Base-by-base conservation (phyloP, 108 stramenopile genomes). In the Skeletonema marinoi region DNA sequence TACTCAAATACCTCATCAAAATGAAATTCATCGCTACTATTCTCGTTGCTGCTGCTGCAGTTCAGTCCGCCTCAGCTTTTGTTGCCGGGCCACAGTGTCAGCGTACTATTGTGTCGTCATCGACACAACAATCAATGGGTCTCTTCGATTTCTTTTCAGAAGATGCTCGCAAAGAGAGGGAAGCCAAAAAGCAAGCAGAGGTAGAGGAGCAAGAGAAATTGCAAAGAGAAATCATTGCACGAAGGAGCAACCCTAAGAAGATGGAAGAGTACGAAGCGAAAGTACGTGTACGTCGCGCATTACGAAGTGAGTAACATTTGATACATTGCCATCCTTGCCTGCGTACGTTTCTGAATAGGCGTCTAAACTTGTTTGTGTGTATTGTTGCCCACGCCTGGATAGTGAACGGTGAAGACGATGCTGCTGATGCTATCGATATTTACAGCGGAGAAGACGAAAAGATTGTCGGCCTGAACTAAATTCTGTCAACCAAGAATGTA, bases 141-240 rank as follows among this genome's bases (percentile, higher is more conserved):
- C 67, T 87, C 29, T 78, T 87, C n/a, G 86, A 87, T 70, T 85
- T 87, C 81, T 87, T 87, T 68, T 75, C 70, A 50, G 74, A 78
- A 32, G 86, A 87, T 54, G 75, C 70, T 0, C 51, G 70, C 3
- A 63, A 76, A 25, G 84, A 80, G 11, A 48, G 66, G 0, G 66
- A 85, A 71, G 80, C 78, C 25, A 73, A 70, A n/a, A 82, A 63
- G 42, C 54, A 74, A 63, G 19, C 42, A 32, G 84, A 74, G 38
- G 62, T 78, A 17, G 86, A 85, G 58, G 86, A 86, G 60, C 86
- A 86, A 46, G 86, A 87, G 71, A 63, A 51, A 30, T 42, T 82
- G 9, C 84, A 86, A 44, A 75, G 78, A 65, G 78, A 73, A 42
- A 87, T 87, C n/a, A 74, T 85, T 41, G 86, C 84, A 33, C 77